phyloP scores from a whole-genome alignment of 352 stramenopile genomes.

The Pythium apleroticum region DNA sequence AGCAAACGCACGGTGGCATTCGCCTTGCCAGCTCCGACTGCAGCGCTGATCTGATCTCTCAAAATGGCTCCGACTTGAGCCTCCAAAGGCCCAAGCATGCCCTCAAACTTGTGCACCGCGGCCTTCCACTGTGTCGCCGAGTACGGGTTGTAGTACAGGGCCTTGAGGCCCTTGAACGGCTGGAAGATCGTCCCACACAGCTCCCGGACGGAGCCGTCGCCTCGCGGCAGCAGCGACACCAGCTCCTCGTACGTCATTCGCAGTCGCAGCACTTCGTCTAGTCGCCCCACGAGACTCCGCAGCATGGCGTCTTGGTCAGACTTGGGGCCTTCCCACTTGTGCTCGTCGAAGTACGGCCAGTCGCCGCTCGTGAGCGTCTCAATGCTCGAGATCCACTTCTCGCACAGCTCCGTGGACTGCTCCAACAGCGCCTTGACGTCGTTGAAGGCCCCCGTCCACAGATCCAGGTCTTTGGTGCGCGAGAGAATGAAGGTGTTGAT shows the following conservation, averaged over 20 bases:
- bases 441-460: constrained; percentile 74
- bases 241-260: constrained; percentile 90
- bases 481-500: constrained; percentile 76
- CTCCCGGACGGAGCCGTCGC: constrained; percentile 32
- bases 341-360: constrained; percentile 81
- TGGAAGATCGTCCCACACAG: constrained; percentile 61
- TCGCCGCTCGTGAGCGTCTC: constrained; percentile 78
- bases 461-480: constrained; percentile 43
- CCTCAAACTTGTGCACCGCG: constrained; percentile 79
- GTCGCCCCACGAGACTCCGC: constrained; percentile 50
- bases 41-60: constrained; percentile 64
- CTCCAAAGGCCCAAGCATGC: constrained; percentile 79
- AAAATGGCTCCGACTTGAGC: constrained; percentile 76
- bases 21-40: constrained; percentile 47
- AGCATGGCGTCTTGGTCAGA: constrained; percentile 44
- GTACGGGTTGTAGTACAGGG: constrained; percentile 91
- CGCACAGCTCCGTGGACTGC: constrained; percentile 67
- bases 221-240: constrained; percentile 53
- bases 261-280: constrained; percentile 81
- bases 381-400: constrained; percentile 75
- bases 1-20: constrained; percentile 78
- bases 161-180: constrained; percentile 62
- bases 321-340: constrained; percentile 66
- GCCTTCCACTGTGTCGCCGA: constrained; percentile 80
- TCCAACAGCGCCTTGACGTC: constrained; percentile 58